phyloP scores from a whole-genome alignment of 257 asterid genomes.

The Datura wrightii region DNA sequence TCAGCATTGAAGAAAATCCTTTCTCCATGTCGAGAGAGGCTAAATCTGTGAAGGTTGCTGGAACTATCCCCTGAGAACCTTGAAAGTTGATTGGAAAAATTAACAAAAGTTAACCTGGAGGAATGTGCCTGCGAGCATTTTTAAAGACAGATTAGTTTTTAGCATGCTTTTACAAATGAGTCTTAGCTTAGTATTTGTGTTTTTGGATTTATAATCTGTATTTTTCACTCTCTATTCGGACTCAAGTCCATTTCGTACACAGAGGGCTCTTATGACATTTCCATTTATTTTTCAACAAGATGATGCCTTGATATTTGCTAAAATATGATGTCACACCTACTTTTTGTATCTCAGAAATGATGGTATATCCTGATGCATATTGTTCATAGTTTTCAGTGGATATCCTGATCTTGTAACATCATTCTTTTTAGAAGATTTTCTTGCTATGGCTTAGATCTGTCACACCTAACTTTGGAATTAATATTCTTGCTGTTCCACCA shows the following conservation, averaged over 20 bases:
- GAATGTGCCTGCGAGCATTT: background rate
- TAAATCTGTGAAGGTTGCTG: no score
- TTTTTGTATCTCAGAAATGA: background rate
- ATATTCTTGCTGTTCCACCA: background rate
- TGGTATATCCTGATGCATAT: background rate
- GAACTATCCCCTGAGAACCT: no score
- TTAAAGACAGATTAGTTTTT: background rate
- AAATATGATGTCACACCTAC: background rate
- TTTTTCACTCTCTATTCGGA: background rate
- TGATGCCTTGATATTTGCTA: background rate
- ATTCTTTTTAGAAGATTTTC: constrained; percentile 6
- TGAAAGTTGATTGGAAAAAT: background rate
- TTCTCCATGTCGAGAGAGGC: no score
- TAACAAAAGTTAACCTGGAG: background rate
- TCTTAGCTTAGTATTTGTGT: background rate
- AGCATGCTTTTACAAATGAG: background rate
- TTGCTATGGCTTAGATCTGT: background rate
- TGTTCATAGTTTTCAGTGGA: background rate
- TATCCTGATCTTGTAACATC: background rate
- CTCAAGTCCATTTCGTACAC: background rate
- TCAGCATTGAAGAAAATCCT: no score
- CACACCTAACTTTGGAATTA: background rate
- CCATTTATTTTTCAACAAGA: background rate
- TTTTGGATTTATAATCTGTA: background rate
- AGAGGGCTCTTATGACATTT: background rate